A percentile compares a stretch with the other conserved stretches of the same genome.
Evolutionary conservation across 331 rosid genomes (phyloP).

Genomic region (Prunus yedoensis): DNA sequence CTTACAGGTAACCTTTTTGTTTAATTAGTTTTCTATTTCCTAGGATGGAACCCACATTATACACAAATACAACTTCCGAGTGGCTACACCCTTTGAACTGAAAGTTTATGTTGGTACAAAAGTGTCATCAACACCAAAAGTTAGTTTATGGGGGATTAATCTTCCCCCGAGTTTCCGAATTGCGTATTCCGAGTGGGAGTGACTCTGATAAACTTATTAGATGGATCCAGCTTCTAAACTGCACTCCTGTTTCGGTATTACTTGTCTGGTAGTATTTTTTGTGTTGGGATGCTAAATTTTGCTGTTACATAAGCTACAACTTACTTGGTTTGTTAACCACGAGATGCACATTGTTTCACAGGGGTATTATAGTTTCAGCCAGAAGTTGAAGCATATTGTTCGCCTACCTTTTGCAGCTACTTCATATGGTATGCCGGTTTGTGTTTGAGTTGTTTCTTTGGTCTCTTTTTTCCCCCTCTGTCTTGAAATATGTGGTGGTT

Average conservation of each 20-base stretch:
- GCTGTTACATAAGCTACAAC: neutral
- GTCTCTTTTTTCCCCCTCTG: neutral
- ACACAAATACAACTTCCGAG: neutral
- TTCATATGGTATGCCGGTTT: slow-evolving; percentile 72
- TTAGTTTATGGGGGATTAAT: slow-evolving; percentile 2
- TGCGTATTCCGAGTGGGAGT: neutral
- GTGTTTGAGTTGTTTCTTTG: slow-evolving; percentile 14
- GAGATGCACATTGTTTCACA: slow-evolving; percentile 26
- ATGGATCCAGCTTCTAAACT: neutral
- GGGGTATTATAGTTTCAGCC: slow-evolving; percentile 99
- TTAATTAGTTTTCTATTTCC: neutral
- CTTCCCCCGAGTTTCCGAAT: neutral
- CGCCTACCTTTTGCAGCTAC: slow-evolving; percentile 89
- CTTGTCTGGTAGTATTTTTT: neutral
- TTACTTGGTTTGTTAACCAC: slow-evolving; percentile 16
- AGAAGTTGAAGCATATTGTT: slow-evolving; percentile 93
- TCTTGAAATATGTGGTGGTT: neutral
- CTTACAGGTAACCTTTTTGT: slow-evolving; percentile 61
- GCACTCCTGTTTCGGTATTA: neutral
- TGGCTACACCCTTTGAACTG: neutral
- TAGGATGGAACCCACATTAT: neutral
- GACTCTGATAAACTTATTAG: neutral
- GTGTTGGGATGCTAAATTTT: neutral
- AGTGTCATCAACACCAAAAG: neutral
- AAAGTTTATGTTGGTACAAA: neutral